Conservation (phyloP, 2,329 filamentous ascomycete species). For the Alternaria burnsii region DNA sequence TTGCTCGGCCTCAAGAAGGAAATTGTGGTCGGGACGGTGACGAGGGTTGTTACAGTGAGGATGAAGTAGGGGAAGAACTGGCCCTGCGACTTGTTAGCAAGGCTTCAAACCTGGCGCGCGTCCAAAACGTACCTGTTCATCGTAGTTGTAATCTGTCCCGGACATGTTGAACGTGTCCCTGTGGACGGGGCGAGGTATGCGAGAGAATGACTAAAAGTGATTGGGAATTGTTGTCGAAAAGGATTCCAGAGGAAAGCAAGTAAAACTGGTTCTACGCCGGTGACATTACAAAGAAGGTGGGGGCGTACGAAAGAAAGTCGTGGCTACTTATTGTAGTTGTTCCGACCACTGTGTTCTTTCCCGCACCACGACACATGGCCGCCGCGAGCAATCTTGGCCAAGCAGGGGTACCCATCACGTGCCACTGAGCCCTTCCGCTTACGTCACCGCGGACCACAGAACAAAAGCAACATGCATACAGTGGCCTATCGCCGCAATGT, state of each 20-base stretch:
- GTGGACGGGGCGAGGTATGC: conserved; percentile 22
- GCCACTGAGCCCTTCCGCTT: conserved; percentile 4
- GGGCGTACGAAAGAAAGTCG: conserved; percentile 41
- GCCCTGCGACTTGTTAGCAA: conserved; percentile 63
- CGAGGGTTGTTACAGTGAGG: conserved; percentile 84
- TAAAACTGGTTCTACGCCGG: conserved; percentile 22
- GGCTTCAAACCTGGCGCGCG: not conserved
- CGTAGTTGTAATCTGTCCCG: conserved; percentile 91
- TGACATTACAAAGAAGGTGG: conserved; percentile 31
- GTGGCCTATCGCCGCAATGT: not conserved
- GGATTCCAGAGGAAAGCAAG: conserved; percentile 26
- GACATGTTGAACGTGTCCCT: conserved; percentile 45
- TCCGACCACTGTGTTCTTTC: conserved; percentile 43
- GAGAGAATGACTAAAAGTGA: conserved; percentile 30
- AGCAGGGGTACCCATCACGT: conserved; percentile 19
- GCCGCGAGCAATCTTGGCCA: conserved; percentile 30
- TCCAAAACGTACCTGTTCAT: conserved; percentile 74
- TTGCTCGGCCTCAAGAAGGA: conserved; percentile 82
- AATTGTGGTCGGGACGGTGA: conserved; percentile 91
- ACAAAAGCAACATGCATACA: not conserved
- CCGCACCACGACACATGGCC: conserved; percentile 29
- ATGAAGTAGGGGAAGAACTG: conserved; percentile 99
- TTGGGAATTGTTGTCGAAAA: conserved; percentile 19
- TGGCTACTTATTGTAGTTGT: conserved; percentile 34
- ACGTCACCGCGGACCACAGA: conserved; percentile 21